Evolutionary conservation across 2,329 filamentous ascomycete species (phyloP).

Genomic region (Ilyonectria destructans): DNA sequence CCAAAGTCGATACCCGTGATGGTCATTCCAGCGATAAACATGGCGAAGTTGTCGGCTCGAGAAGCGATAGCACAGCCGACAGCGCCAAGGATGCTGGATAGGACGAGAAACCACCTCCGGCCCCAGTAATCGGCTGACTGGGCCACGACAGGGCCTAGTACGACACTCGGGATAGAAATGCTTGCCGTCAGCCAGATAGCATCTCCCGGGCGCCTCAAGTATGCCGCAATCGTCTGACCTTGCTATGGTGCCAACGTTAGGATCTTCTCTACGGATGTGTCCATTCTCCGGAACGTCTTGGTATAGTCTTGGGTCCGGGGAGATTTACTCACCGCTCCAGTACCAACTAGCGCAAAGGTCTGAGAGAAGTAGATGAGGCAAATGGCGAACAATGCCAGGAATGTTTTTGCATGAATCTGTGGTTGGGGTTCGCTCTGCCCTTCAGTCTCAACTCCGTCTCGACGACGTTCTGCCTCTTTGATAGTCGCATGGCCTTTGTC

Average conservation of each 20-base stretch:
- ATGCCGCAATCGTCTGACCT: constrained; percentile 28
- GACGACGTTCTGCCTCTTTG: background rate
- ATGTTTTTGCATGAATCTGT: constrained; percentile 27
- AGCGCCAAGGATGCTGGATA: constrained; percentile 16
- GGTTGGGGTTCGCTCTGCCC: constrained; percentile 16
- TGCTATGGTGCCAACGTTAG: constrained; percentile 18
- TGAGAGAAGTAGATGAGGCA: constrained; percentile 38
- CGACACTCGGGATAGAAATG: constrained; percentile 36
- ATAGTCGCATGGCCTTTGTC: background rate
- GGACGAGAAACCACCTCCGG: constrained; percentile 31
- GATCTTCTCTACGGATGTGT: fast-evolving
- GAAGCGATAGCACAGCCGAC: constrained; percentile 31
- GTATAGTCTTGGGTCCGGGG: background rate
- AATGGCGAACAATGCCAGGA: constrained; percentile 32
- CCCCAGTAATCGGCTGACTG: constrained; percentile 32
- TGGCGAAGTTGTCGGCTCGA: constrained; percentile 28
- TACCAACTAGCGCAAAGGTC: constrained; percentile 35
- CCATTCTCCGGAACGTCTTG: background rate
- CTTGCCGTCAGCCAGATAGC: constrained; percentile 33
- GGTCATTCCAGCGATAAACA: constrained; percentile 29
- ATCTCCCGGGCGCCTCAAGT: constrained; percentile 29
- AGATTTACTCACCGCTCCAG: constrained; percentile 29
- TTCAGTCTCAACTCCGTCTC: constrained; percentile 1
- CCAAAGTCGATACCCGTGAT: constrained; percentile 34
- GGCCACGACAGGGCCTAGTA: constrained; percentile 32